Base-by-base conservation (phyloP, 1,284 basidiomycete genomes). In the Sanguinoderma infundibulare region DNA sequence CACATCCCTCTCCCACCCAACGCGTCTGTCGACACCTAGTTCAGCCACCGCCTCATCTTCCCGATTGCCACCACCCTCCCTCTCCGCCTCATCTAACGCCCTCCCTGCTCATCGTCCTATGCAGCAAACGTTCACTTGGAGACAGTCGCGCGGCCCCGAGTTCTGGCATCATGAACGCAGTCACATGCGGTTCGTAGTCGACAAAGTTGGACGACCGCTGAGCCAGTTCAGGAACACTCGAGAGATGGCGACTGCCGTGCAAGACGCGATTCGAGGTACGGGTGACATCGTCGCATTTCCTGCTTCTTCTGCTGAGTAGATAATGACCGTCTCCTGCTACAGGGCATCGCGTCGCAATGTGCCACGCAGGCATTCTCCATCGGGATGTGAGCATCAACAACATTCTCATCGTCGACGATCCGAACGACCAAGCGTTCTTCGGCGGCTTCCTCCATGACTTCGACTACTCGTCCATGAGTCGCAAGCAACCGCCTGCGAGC, bases 371-470 rank as follows among this genome's bases (percentile, higher is more conserved):
- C 6, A 46, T 63, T 5, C 35, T 66, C 9, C 64, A 66, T n/a
- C 59, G 64, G 5, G 64, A 66, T n/a, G 44, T 66, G 10, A 63
- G 61, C 47, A 14, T 62, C 4, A 56, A 56, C 3, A 65, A 65
- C 28, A 57, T 65, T 7, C 53, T 65, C 17, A 58, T 65, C 10
- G n/a, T 24, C 3, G 61, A 60, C 49, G 52, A 57, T 2, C 42
- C 42, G 2, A 22, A 22, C 2, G 24, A 44, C 14, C 42, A 44
- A 26, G 42, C 22, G 22, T 10, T 15, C 24, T 55, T 56, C 44
- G 35, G 4, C 4, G 67, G 67, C 0, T 65, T 66, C 54, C 17
- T 68, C 8, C 59, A 62, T 15, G 67, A 68, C 30, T 63, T 65
- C 34, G 65, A 68, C 35, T 62, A 59, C 22, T 63, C 57, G 32